phyloP scores from a whole-genome alignment of 257 asterid genomes.

The Penstemon davidsonii region DNA sequence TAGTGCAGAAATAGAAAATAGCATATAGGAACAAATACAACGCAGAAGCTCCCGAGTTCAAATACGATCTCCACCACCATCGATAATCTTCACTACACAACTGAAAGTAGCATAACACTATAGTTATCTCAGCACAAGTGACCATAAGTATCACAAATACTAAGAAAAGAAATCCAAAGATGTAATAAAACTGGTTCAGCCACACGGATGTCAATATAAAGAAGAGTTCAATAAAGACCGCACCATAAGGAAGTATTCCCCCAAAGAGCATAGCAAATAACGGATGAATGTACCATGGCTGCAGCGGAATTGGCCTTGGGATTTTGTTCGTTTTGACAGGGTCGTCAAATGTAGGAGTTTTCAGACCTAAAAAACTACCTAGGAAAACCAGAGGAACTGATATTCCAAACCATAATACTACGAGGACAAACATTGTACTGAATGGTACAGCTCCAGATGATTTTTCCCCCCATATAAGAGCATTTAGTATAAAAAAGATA shows the following conservation, averaged over 20 bases:
- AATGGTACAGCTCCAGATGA: constrained; percentile 60
- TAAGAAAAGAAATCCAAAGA: constrained; percentile 52
- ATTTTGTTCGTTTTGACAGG: constrained; percentile 48
- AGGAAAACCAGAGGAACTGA: constrained; percentile 52
- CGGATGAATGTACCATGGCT: constrained; percentile 57
- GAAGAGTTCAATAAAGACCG: constrained; percentile 59
- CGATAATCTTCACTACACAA: constrained; percentile 51
- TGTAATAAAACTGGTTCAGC: constrained; percentile 61
- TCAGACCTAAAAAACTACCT: constrained; percentile 44
- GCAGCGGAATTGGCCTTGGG: constrained; percentile 53
- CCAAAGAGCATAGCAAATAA: constrained; percentile 42
- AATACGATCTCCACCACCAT: constrained; percentile 63
- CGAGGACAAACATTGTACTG: constrained; percentile 48
- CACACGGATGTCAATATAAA: constrained; percentile 54
- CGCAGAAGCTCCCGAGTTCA: constrained; percentile 54
- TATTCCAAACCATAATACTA: constrained; percentile 53
- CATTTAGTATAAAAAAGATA: constrained; percentile 42
- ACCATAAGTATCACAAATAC: constrained; percentile 47
- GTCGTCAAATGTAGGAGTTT: constrained; percentile 29
- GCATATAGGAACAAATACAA: constrained; percentile 45
- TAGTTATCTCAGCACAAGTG: constrained; percentile 51
- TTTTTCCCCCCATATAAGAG: constrained; percentile 54
- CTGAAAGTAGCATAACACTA: constrained; percentile 55
- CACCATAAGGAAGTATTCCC: constrained; percentile 53
- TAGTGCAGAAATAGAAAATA: constrained; percentile 46